Conservation (phyloP, 2,329 filamentous ascomycete species). For the Penicillium nordicum region DNA sequence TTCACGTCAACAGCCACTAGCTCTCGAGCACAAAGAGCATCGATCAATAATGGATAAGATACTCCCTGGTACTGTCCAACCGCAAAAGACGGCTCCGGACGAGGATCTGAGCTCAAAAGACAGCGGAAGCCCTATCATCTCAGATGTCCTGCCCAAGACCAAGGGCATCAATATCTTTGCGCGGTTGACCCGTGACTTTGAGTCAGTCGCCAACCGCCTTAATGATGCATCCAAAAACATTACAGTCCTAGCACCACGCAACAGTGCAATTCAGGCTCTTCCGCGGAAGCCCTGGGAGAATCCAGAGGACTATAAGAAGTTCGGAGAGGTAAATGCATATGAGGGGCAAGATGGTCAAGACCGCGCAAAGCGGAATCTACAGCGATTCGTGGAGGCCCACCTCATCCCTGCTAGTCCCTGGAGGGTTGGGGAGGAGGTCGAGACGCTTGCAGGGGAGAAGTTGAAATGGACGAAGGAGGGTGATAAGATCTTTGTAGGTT, state of each 20-base stretch:
- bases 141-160: conserved; percentile 78
- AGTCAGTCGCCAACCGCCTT: conserved; percentile 65
- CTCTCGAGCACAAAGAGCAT: conserved; percentile 20
- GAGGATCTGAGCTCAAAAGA: conserved; percentile 20
- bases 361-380: conserved; percentile 71
- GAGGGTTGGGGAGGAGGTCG: conserved; percentile 62
- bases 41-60: conserved; percentile 26
- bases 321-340: conserved; percentile 67
- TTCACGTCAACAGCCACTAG: conserved; percentile 12
- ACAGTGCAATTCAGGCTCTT: conserved; percentile 72
- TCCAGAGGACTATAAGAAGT: conserved; percentile 64
- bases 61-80: conserved; percentile 23
- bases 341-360: conserved; percentile 71
- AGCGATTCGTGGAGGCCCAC: conserved; percentile 81
- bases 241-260: conserved; percentile 83
- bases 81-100: conserved; percentile 15
- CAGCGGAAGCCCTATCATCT: conserved; percentile 60
- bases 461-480: conserved; percentile 76
- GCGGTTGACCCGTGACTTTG: conserved; percentile 72
- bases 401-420: conserved; percentile 74
- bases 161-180: conserved; percentile 81
- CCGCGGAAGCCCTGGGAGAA: conserved; percentile 74
- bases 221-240: conserved; percentile 65
- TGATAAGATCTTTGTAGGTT: conserved; percentile 62
- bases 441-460: conserved; percentile 65